Evolutionary conservation across 345 rosid species (phyloP).

Genomic region (Eucalyptus sp.): DNA sequence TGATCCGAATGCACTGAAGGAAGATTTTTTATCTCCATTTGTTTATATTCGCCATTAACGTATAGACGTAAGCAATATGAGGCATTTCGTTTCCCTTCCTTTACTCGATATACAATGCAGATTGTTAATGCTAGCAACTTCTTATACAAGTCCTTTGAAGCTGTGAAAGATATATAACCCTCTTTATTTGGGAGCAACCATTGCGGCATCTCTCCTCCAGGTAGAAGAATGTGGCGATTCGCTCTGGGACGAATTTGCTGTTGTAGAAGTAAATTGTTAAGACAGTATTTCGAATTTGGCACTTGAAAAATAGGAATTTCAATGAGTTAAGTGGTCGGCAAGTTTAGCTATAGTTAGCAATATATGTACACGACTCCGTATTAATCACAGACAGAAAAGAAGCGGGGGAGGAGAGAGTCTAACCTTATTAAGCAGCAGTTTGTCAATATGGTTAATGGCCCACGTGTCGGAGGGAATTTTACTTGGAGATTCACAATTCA

Average conservation of each 20-base stretch:
- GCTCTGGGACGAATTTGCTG: accelerated
- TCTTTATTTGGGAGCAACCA: not conserved
- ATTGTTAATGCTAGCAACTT: too few species aligned
- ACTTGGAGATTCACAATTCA: not conserved
- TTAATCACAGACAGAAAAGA: too few species aligned
- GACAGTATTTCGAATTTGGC: not conserved
- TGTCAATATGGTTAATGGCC: accelerated
- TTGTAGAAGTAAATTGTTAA: not conserved
- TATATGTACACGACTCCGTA: not conserved
- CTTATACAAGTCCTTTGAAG: too few species aligned
- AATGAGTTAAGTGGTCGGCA: not conserved
- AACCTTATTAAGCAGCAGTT: too few species aligned
- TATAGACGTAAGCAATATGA: too few species aligned
- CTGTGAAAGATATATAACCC: too few species aligned
- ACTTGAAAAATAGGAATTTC: not conserved
- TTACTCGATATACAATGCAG: too few species aligned
- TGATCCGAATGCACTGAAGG: too few species aligned
- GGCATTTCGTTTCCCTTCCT: too few species aligned
- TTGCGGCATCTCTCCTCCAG: not conserved
- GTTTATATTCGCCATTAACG: too few species aligned
- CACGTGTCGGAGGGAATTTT: not conserved
- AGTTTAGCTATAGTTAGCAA: not conserved
- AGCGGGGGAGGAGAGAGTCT: not conserved
- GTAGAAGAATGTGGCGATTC: not conserved
- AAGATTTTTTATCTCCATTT: too few species aligned